Percentiles rank a stretch among this genome's conserved stretches.
Conservation (phyloP, 306 rosid genomes). For the Dryas octopetala region DNA sequence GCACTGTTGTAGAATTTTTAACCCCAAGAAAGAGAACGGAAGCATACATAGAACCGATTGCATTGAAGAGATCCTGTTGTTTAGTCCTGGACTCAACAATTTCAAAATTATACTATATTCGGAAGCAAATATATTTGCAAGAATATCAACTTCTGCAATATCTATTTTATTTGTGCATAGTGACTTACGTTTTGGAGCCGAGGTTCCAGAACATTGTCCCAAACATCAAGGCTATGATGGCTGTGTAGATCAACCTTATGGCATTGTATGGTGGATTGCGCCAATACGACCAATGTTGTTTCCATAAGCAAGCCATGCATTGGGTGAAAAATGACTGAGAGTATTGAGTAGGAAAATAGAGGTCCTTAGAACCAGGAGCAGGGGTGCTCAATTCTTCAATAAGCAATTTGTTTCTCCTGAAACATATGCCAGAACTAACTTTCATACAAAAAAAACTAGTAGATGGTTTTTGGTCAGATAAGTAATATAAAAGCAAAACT, state of each 20-base stretch:
- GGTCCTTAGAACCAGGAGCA: conserved; percentile 48
- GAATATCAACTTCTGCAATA: background rate
- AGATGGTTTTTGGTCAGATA: no score
- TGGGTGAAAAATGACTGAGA: conserved; percentile 47
- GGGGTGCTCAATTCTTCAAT: conserved; percentile 46
- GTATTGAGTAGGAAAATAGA: conserved; percentile 42
- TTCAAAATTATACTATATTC: background rate
- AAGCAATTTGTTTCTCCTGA: conserved; percentile 54
- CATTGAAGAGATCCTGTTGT: conserved; percentile 46
- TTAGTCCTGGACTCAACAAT: conserved; percentile 7
- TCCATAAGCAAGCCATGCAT: conserved; percentile 63
- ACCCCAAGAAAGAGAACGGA: conserved; percentile 47
- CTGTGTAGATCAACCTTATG: conserved; percentile 38
- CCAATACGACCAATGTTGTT: conserved; percentile 67
- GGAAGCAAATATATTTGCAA: background rate
- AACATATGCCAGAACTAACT: conserved; percentile 1
- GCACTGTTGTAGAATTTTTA: conserved; percentile 37
- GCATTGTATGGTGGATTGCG: conserved; percentile 55
- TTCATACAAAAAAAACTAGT: no score
- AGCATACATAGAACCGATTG: conserved; percentile 52
- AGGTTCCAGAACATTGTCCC: conserved; percentile 70
- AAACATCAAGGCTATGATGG: conserved; percentile 33
- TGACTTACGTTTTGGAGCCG: conserved; percentile 53
- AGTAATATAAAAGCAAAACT: background rate
- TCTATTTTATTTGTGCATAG: background rate